Percentiles rank a stretch among this genome's conserved stretches.
phyloP scores from a whole-genome alignment of 1,284 basidiomycete genomes.

The Xerocomus amazonicus region DNA sequence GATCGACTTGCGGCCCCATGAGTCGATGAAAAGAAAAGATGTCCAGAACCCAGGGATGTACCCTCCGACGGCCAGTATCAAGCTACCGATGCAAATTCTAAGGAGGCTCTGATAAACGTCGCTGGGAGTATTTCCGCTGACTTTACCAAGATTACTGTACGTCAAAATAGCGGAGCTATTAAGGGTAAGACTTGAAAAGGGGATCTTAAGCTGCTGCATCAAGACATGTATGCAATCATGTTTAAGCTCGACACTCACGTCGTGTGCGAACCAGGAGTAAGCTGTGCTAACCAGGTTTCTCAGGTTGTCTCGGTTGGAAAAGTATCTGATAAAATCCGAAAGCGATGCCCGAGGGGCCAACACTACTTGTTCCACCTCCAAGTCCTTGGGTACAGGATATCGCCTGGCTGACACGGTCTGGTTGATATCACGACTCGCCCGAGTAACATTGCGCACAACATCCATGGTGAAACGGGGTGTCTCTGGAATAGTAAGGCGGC shows the following conservation, averaged over 20 bases:
- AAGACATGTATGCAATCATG: neutral
- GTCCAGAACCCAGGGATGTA: conserved; percentile 52
- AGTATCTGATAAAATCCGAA: conserved; percentile 46
- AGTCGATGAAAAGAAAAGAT: conserved; percentile 48
- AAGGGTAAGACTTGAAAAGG: conserved; percentile 61
- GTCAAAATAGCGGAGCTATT: conserved; percentile 48
- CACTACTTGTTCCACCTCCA: conserved; percentile 35
- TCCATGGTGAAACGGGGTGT: conserved; percentile 72
- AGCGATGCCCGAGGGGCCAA: conserved; percentile 45
- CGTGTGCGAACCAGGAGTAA: conserved; percentile 65
- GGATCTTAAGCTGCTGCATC: conserved; percentile 39
- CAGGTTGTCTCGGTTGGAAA: conserved; percentile 43
- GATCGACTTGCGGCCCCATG: conserved; percentile 50
- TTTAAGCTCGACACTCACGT: conserved; percentile 29
- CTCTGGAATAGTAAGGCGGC: conserved; percentile 55
- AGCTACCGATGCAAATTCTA: conserved; percentile 34
- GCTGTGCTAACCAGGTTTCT: conserved; percentile 46
- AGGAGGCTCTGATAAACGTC: conserved; percentile 31
- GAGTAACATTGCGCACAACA: conserved; percentile 59
- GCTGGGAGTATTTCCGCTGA: conserved; percentile 13
- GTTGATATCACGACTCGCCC: conserved; percentile 50
- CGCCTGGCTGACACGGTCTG: conserved; percentile 41
- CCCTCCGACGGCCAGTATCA: conserved; percentile 50
- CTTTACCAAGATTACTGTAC: conserved; percentile 32
- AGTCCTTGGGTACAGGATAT: conserved; percentile 37